Base-by-base conservation (phyloP, 768 basidiomycete genomes). In the Auricularia sp. region DNA sequence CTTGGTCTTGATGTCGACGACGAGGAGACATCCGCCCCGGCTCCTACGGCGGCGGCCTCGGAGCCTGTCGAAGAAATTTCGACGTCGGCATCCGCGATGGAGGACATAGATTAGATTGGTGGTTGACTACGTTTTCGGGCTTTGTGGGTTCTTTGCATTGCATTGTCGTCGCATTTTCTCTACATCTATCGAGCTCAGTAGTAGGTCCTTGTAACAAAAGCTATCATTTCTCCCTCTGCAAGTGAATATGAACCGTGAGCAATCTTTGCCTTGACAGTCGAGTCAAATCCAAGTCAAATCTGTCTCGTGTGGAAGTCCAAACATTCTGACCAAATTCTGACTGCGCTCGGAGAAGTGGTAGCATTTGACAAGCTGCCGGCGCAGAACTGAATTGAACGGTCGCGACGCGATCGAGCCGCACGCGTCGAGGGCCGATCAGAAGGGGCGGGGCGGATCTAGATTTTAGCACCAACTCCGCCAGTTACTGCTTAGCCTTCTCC, bases 1-100 rank as follows among this genome's bases (percentile, higher is more conserved):
- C 82, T 94, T 70, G 92, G 91, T 71, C 86, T 95, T 66, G 92
- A 95, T 71, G 90, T 92, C 66, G 90, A 92, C 56, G 92, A 93
- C 51, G 88, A 89, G 36, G 83, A 86, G 68, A 82, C 85, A 68
- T 79, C 79, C 60, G 73, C 77, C 18, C 70, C 77, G 29, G 74
- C 79, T 3, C 70, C 77, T 7, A 78, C 80, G n/a, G 72, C 79
- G 58, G 72, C 74, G 36, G 79, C 78, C 0, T 79, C 86, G 2
- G 81, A 82, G 35, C 77, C 82, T 65, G 69, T 76, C 62, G 88
- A 87, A 71, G 80, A 76, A 18, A 54, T 35, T n/a, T 39, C 71
- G 18, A 83, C 86, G 36, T 81, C 88, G 54, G 83, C 87, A 33
- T 91, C 91, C 14, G 88, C 88, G 62, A 97, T 98, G 94, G 96